These are phyloP conservation scores for Cenchrus americanus DNA, from an alignment of 176 grass and related monocot genomes.

Conservation along the genomic window DNA sequence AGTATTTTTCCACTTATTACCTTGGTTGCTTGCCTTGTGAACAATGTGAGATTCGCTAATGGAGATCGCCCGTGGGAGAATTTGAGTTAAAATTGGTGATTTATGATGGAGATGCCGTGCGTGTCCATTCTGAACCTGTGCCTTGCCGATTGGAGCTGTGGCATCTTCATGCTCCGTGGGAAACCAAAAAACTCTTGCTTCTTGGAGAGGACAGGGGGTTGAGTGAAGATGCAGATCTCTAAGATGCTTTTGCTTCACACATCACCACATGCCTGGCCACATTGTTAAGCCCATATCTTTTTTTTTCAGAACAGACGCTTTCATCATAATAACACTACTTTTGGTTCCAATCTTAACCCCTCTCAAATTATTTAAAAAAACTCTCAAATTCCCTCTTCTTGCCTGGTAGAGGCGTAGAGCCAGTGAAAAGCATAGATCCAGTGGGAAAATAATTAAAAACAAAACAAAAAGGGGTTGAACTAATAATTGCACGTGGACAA, in stretches of 20 bases:
- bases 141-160: not conserved
- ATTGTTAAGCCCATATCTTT: not conserved
- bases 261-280: not conserved
- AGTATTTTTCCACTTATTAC: not conserved
- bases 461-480: not conserved
- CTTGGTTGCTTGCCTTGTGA: not conserved
- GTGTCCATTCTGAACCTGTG: slow-evolving; percentile 17
- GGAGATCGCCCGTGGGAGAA: not conserved
- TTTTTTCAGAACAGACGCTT: not conserved
- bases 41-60: not conserved
- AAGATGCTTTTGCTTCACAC: slow-evolving; percentile 37
- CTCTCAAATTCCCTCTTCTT: not conserved
- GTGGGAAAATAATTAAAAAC: not conserved
- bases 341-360: not conserved
- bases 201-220: slow-evolving; percentile 19
- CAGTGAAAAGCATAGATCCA: not conserved
- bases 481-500: slow-evolving; percentile 33
- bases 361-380: too few relatives aligned
- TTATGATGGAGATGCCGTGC: not conserved
- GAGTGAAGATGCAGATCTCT: slow-evolving; percentile 26
- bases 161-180: not conserved
- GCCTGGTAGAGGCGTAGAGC: too few relatives aligned
- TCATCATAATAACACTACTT: slow-evolving; percentile 5
- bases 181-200: slow-evolving; percentile 21
- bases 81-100: not conserved